Evolutionary conservation across 129 eudicot species (phyloP), one percentile per base, ranked within the genome.

Genomic region (Logfia minima): DNA sequence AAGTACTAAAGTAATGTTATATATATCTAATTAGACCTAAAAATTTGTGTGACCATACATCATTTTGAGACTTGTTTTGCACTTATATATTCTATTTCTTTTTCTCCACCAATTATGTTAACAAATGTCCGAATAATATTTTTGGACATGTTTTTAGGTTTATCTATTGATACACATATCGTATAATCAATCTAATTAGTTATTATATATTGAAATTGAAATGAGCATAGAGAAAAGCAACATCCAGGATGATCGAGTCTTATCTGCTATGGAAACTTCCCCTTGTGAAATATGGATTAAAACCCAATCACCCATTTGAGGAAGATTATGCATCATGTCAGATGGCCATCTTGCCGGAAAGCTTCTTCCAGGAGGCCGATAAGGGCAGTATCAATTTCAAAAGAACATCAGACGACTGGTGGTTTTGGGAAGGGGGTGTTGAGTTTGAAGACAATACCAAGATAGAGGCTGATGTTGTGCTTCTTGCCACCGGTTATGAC

Each of bases 311-410:
- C 84, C 98, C 98, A 0, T 94, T 94, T 35, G 92, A 87, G 78
- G 98, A 94, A 76, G 98, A 94, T 76, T 94, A 94, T n/a, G 98
- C 96, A 21, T 87, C 93, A 0, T 94, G 98, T 62, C 98, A 94
- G 75, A 94, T 94, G 98, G 98, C 98, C 59, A 94, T 94, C 76
- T 80, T 94, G 84, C 98, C 98, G 0, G 93, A 91, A 0, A 78
- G 63, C 6, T 91, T 94, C 88, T 94, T 94, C 85, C 13, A 78
- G 0, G 91, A 85, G 84, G 98, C 96, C 4, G 98, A 94, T 51
- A 84, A 94, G 66, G 97, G 97, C 2, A 84, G 70, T 13, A 94
- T 94, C 60, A 70, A 39, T 58, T 87, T 94, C 76, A 86, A 91
- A 83, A 82, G 86, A 73, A 72, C 91, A n/a, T 81, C 93, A 6